Base-by-base conservation (phyloP, 164 flowering plant genomes). In the Cinnamomum chago region DNA sequence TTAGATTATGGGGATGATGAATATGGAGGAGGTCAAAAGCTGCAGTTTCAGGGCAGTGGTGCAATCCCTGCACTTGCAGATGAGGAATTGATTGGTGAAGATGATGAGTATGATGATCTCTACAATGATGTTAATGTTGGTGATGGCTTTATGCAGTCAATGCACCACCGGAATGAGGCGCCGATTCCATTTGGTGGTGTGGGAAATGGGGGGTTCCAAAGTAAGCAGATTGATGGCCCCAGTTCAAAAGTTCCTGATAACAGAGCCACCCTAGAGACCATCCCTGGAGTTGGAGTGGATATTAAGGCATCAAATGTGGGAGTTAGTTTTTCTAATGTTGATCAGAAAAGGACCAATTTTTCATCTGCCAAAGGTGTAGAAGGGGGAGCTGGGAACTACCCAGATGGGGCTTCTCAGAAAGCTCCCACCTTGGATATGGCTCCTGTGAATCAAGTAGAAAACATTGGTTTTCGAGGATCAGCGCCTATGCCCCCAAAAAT, bases 1-100 rank as follows among this genome's bases (percentile, higher is more conserved):
- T 76, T 92, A 76, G 94, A 91, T 80, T 92, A 82, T 76, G 95
- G 81, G 6, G 92, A 90, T 11, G 97, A 88, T 76, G 94, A 88
- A 72, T 87, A 86, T 70, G 92, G 87, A 40, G 89, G 87, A 50
- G 76, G 81, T 76, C 91, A 82, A 51, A 91, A 86, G 81, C 62
- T 82, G 83, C 94, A 85, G 75, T 86, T 82, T 86, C 93, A 88
- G 60, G 90, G 92, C 28, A 73, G 86, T 78, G 98, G 90, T 79
- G 84, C 97, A 5, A 94, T 94, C 71, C 77, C 91, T 71, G 93
- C 93, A 6, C 87, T 90, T 67, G 89, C 88, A 65, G 93, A 90
- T n/a, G 93, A 88, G 77, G 93, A 88, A 67, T 30, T 85, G 74
- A 82, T 87, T 70, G 91, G 85, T 17, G 91, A 88, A 52, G 93